Base-by-base conservation (phyloP, 108 stramenopile genomes). In the Fragilariopsis cylindrus region DNA sequence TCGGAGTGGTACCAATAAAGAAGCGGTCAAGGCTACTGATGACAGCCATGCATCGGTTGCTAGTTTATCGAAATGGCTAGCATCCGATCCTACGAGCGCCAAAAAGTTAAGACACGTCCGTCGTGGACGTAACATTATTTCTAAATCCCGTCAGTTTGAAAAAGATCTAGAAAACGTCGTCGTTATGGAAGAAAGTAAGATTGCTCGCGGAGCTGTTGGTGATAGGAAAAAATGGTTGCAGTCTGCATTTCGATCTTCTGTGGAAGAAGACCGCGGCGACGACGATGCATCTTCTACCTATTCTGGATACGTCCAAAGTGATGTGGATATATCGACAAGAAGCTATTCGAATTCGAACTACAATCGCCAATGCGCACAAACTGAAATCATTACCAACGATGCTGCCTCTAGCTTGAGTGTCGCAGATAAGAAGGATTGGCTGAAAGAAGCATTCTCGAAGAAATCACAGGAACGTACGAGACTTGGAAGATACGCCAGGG, bases 1-100 rank as follows among this genome's bases (percentile, higher is more conserved):
- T 45, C 43, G 62, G 9, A 43, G 40, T 45, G 7, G 43, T 45
- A 5, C 0, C 21, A n/a, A 63, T 30, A 76, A 82, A 60, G 79
- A 88, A 55, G 76, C 84, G 6, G 87, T 93, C 1, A 68, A 90
- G 57, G 92, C 92, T 39, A 91, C 92, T 0, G 76, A 93, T 64
- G 84, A 91, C 50, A 84, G 86, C 44, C 79, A 87, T 56, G 88
- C 88, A 12, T 90, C 92, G 4, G 92, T 93, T 7, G 76, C 88
- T 18, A 82, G 90, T 64, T 84, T 93, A 5, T 91, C 90, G 2
- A 71, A 83, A 7, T 93, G 92, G 92, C 81, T 93, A 18, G 84
- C 83, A 40, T 82, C 81, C 69, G 89, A 91, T 68, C 92, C 92
- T 3, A 89, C 89, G 49, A 75, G 88, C 43, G 72, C 84, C 56